Evolutionary conservation across 2,329 filamentous ascomycete species (phyloP).

Genomic region (Colletotrichum filicis): DNA sequence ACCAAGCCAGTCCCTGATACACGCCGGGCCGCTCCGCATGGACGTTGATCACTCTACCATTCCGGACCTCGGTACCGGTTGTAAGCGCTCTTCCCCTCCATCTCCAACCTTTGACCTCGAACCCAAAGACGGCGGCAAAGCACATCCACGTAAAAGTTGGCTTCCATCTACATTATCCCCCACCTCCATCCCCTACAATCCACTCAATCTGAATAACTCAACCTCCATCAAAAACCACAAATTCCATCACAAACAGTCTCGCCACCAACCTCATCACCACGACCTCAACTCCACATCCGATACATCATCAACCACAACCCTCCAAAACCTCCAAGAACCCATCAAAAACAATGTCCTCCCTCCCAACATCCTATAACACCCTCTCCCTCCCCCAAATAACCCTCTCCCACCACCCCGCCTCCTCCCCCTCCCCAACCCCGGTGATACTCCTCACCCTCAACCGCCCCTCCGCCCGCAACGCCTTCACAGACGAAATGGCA

Average conservation of each 20-base stretch:
- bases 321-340: not conserved
- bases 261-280: not conserved
- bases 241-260: not conserved
- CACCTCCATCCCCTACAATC: too few species aligned
- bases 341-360: constrained; percentile 16
- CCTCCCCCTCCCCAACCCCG: constrained; percentile 66
- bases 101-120: not conserved
- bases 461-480: constrained; percentile 74
- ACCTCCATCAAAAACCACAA: not conserved
- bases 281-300: not conserved
- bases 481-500: constrained; percentile 74
- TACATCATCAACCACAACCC: not conserved
- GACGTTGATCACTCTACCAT: constrained; percentile 8
- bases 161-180: too few species aligned
- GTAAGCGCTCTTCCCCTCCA: constrained; percentile 13
- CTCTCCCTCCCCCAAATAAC: constrained; percentile 56
- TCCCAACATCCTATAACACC: constrained; percentile 52
- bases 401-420: constrained; percentile 60
- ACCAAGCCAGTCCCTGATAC: not conserved
- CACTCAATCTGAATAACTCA: not conserved
- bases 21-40: not conserved
- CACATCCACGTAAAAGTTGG: too few species aligned
- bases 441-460: constrained; percentile 73
- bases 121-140: not conserved
- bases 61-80: constrained; percentile 27